Evolutionary conservation across 2,329 filamentous ascomycete genomes (phyloP), one percentile per base, ranked within the genome.

Genomic region (Pyricularia pennisetigena): DNA sequence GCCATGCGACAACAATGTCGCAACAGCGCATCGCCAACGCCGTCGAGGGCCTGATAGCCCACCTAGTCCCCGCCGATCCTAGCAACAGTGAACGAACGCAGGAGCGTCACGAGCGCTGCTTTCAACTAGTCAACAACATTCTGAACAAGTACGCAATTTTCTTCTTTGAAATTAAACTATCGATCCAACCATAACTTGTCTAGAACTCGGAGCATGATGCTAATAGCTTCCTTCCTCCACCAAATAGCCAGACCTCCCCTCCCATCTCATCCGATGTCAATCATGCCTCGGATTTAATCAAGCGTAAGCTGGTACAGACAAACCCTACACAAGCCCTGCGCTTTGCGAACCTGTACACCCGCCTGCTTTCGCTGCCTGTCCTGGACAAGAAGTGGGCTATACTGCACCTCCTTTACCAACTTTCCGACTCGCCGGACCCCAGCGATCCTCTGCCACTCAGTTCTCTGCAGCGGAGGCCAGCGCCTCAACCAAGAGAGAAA

Each of bases 321-420:
- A 92, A 93, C 74, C 86, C 86, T 64, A 90, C 86, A 71, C 91
- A 94, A 78, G 93, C 94, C 3, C 83, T 94, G 24, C 87, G 90
- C 70, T 97, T 97, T 79, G 90, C 93, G 28, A 96, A 97, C 75
- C 85, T 99, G 30, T 97, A 97, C 79, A 93, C 92, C 41, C 87
- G 93, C 68, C 85, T 99, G 23, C 83, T 97, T 29, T 91, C 92
- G n/a, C 88, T 97, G 72, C 94, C 94, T 0, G 94, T 98, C 6
- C 84, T 99, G 63, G 91, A 92, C 74, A 91, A 97, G 78, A 99
- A 99, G 85, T 98, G 94, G 93, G 93, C 91, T 3, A 97, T 99
- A 72, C 83, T 99, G 24, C 96, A 96, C 76, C 88, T 99, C 61
- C 86, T 99, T 61, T 91, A 95, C 76, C 89, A 92, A 73, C 85